Conservation (phyloP, 2,329 filamentous ascomycete genomes). For the Aureobasidium sp. region DNA sequence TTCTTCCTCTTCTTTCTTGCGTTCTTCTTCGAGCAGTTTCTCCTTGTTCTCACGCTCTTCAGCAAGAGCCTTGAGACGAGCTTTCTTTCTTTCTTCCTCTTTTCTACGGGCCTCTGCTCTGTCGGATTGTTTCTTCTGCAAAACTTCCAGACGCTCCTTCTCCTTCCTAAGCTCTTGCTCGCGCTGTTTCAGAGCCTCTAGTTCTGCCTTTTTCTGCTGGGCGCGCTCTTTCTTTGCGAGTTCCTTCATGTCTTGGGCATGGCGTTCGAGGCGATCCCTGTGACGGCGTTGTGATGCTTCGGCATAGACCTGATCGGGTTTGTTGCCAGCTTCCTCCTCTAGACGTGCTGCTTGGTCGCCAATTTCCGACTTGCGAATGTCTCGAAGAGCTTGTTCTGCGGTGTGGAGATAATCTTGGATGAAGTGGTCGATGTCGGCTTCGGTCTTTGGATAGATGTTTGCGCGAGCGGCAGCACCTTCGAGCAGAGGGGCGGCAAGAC, state of each 20-base stretch:
- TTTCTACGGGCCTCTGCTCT: conserved; percentile 39
- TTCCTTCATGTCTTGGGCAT: conserved; percentile 53
- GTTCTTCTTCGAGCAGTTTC: conserved; percentile 44
- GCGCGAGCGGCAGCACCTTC: conserved; percentile 72
- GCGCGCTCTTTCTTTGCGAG: conserved; percentile 54
- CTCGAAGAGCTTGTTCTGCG: conserved; percentile 64
- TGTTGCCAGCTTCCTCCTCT: conserved; percentile 59
- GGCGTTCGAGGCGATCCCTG: conserved; percentile 54
- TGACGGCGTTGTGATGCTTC: conserved; percentile 57
- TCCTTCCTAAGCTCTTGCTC: conserved; percentile 39
- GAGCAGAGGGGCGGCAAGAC: conserved; percentile 67
- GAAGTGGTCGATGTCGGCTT: conserved; percentile 58
- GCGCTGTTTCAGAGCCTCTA: conserved; percentile 45
- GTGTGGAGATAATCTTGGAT: conserved; percentile 58
- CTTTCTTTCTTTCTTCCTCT: conserved; percentile 47
- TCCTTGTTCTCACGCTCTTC: conserved; percentile 42
- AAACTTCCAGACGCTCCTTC: conserved; percentile 37
- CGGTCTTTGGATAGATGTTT: conserved; percentile 66
- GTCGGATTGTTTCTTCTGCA: conserved; percentile 43
- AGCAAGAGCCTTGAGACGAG: conserved; percentile 43
- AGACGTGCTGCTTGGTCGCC: conserved; percentile 61
- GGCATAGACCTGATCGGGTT: conserved; percentile 68
- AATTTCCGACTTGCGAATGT: conserved; percentile 60
- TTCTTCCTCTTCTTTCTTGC: conserved; percentile 44
- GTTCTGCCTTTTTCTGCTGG: conserved; percentile 50